phyloP scores from a whole-genome alignment of 2,329 filamentous ascomycete species.

The Cryphonectria radicalis region DNA sequence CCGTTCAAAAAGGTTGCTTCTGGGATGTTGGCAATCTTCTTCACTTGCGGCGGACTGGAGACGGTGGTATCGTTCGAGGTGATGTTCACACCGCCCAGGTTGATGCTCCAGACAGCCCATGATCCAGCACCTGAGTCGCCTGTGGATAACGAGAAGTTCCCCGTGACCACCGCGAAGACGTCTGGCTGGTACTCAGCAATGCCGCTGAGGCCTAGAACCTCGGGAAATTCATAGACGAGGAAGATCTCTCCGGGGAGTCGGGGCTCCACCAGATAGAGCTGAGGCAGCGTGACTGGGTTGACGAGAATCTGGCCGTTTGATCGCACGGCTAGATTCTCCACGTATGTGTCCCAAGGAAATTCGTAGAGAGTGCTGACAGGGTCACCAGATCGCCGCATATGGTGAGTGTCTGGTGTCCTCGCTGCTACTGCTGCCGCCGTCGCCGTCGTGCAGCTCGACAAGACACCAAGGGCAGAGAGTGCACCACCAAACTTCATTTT shows the following conservation, averaged over 20 bases:
- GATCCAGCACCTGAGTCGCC: conserved; percentile 27
- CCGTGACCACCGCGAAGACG: conserved; percentile 39
- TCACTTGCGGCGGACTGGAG: conserved; percentile 28
- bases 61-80: conserved; percentile 28
- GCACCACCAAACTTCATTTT: conserved; percentile 3
- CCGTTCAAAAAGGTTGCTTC: conserved; percentile 37
- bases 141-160: conserved; percentile 32
- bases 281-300: conserved; percentile 37
- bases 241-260: conserved; percentile 29
- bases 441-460: conserved; percentile 1
- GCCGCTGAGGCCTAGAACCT: conserved; percentile 36
- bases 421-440: not conserved
- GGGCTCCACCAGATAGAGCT: conserved; percentile 42
- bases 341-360: conserved; percentile 26
- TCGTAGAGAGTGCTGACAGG: conserved; percentile 18
- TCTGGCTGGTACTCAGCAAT: conserved; percentile 42
- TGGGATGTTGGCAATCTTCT: conserved; percentile 32
- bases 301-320: conserved; percentile 43
- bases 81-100: conserved; percentile 33
- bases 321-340: conserved; percentile 44
- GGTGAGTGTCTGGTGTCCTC: not conserved
- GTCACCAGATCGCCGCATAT: not conserved
- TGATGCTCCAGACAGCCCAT: conserved; percentile 34
- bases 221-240: conserved; percentile 38
- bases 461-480: not conserved